phyloP scores from a whole-genome alignment of 352 stramenopile species.

The Phytophthora rubi region DNA sequence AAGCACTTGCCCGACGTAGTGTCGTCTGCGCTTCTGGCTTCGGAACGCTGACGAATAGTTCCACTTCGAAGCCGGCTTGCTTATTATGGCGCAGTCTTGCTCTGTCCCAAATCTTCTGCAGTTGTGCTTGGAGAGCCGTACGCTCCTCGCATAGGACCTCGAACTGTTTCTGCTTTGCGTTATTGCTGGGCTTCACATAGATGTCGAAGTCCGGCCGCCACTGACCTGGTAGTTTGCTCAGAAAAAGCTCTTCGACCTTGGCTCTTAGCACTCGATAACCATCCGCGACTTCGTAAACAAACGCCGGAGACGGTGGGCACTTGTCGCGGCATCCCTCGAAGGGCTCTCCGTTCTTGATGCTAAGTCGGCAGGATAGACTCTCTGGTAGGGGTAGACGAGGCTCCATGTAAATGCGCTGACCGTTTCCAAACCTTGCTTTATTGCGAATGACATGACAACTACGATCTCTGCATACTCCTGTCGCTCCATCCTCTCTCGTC shows the following conservation, averaged over 20 bases:
- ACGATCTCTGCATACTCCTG: no score
- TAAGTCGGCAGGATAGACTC: slow-evolving; percentile 9
- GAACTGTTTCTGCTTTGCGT: slow-evolving; percentile 15
- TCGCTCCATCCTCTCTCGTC: no score
- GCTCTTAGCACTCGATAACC: slow-evolving; percentile 5
- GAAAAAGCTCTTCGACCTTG: slow-evolving; percentile 12
- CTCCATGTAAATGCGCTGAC: not conserved
- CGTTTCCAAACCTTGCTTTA: not conserved
- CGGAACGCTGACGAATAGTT: slow-evolving; percentile 17
- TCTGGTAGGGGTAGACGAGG: not conserved
- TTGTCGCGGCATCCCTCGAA: slow-evolving; percentile 11
- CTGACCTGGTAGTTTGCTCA: slow-evolving; percentile 9
- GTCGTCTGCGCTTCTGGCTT: slow-evolving; percentile 6
- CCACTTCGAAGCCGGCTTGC: slow-evolving; percentile 20
- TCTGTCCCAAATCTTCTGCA: slow-evolving; percentile 8
- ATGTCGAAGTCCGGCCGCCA: slow-evolving; percentile 12
- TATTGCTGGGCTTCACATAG: slow-evolving; percentile 11
- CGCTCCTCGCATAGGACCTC: slow-evolving; percentile 2
- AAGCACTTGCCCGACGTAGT: slow-evolving; percentile 6
- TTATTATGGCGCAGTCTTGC: slow-evolving; percentile 14
- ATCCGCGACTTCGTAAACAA: slow-evolving; percentile 8
- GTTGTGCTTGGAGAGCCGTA: not conserved
- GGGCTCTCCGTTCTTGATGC: slow-evolving; percentile 16
- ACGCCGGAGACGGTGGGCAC: slow-evolving; percentile 1
- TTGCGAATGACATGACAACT: not conserved